Evolutionary conservation across 305 asterid species (phyloP), one percentile per base, ranked within the genome.

Genomic region (Fraxinus velutina): DNA sequence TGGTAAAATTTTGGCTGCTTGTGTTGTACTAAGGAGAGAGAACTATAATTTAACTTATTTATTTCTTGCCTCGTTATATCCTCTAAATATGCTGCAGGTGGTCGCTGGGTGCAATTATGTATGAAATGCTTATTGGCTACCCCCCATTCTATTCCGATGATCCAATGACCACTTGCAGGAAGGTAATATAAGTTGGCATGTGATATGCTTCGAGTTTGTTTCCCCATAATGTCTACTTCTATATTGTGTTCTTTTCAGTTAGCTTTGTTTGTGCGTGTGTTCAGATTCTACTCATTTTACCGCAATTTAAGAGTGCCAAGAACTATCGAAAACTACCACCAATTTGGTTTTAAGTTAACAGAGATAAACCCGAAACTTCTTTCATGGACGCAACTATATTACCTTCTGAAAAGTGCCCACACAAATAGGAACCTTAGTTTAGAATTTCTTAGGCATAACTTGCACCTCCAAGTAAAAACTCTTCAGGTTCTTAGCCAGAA

Each of bases 51-150:
- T 62, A 37, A 76, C 19, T 13, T 30, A 3, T 82, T 83, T 64
- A 17, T 22, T 8, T 32, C 83, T 70, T 73, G 6, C 72, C 80
- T 64, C 78, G 21, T 84, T 77, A 85, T 72, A 85, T 66, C 71
- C n/a, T 50, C 75, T 79, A 75, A 83, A 74, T 76, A 78, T 50
- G 81, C 55, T 84, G 85, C 90, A 94, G 99, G 99, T 95, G 98
- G 99, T 95, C 99, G n/a, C 90, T 95, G 78, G 99, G 99, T 37
- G 98, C 99, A 64, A 95, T 95, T 76, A 90, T 93, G 99, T 95
- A 93, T 79, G 98, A 95, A 90, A 95, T 95, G 99, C 98, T 95
- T 84, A 87, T 95, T 80, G 99, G 99, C 66, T 95, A 92, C 81
- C 99, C 98, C 57, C 98, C 99, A 42, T 95, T 95, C 83, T 95